Base-by-base conservation (phyloP, 2,329 filamentous ascomycete genomes). In the Dryadomyces quercus-mongolicae region DNA sequence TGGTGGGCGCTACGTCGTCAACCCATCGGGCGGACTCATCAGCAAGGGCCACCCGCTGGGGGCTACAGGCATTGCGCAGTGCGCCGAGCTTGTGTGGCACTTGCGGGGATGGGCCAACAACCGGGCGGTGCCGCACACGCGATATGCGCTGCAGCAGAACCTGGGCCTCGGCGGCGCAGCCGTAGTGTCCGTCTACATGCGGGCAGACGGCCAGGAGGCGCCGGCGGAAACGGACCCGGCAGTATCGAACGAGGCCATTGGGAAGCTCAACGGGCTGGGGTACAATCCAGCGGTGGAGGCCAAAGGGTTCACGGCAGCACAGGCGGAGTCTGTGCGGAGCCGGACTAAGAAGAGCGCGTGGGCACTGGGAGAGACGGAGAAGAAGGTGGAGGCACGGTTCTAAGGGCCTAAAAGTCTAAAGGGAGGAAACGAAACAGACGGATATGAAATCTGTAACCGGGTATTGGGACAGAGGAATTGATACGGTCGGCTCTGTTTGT, bases 101-200 rank as follows among this genome's bases (percentile, higher is more conserved):
- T 75, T 97, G 62, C 81, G 92, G 60, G 92, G 92, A 13, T 96
- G 92, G 92, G 92, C 92, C 20, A 95, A 93, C 70, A 96, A 96
- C 74, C 79, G 92, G 44, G 72, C 82, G 16, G 77, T 86, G 1
- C 72, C 80, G 20, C 76, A 77, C 55, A 93, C 90, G 0, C 80
- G 72, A 58, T 82, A 81, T 56, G 87, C 86, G 55, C 73, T 97
- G 60, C 91, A 96, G 74, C 93, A 97, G 67, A 97, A 97, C 65
- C 76, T 97, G 1, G 93, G 92, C 0, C 76, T 97, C 5, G 92
- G 92, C 15, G 93, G 93, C 54, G 92, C 91, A 3, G 90, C 84
- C 1, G 91, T 97, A 1, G 87, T 93, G 21, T 92, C 88, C 0
- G 86, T 97, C 3, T 96, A 96, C 69, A 83, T 82, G 70, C 80